A percentile compares a stretch with the other conserved stretches of the same genome.
These are phyloP conservation scores for Penicillium sp. DNA, from an alignment of 2,329 filamentous ascomycete species.

Conservation along the genomic window DNA sequence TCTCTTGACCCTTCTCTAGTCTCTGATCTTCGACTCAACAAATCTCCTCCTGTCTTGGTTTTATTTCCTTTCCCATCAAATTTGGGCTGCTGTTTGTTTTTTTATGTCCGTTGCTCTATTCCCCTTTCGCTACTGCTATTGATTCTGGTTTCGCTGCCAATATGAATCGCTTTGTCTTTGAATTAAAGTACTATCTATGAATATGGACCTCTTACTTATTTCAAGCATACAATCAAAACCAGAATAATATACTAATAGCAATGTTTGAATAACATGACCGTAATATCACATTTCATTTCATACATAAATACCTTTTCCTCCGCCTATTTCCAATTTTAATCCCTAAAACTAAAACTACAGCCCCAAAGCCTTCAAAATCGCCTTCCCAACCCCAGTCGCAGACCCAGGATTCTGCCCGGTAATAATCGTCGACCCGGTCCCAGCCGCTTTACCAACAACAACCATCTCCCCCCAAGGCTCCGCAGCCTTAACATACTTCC, in stretches of 20 bases:
- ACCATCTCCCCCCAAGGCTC: constrained; percentile 49
- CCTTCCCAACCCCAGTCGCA: constrained; percentile 46
- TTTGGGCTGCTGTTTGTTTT: constrained; percentile 7
- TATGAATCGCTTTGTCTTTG: constrained; percentile 22
- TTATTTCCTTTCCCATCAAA: constrained; percentile 6
- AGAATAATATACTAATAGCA: neutral
- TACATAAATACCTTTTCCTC: too few species aligned
- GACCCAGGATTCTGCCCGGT: constrained; percentile 52
- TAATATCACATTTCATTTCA: too few species aligned
- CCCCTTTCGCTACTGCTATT: constrained; percentile 31
- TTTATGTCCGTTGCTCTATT: constrained; percentile 31
- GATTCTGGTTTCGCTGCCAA: constrained; percentile 21
- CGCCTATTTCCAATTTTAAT: neutral
- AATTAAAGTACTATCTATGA: neutral
- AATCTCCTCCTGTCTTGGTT: constrained; percentile 5
- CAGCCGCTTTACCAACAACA: constrained; percentile 34
- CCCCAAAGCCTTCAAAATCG: constrained; percentile 40
- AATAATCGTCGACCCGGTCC: constrained; percentile 40
- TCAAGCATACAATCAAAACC: neutral
- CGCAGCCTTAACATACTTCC: constrained; percentile 48
- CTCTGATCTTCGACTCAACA: neutral
- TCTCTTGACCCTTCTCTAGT: neutral
- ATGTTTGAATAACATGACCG: neutral
- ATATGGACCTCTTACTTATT: neutral
- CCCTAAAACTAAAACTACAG: constrained; percentile 9